A percentile compares a stretch with the other conserved stretches of the same genome.
phyloP scores from a whole-genome alignment of 495 filamentous ascomycete genomes.

The Talaromyces borbonicus region DNA sequence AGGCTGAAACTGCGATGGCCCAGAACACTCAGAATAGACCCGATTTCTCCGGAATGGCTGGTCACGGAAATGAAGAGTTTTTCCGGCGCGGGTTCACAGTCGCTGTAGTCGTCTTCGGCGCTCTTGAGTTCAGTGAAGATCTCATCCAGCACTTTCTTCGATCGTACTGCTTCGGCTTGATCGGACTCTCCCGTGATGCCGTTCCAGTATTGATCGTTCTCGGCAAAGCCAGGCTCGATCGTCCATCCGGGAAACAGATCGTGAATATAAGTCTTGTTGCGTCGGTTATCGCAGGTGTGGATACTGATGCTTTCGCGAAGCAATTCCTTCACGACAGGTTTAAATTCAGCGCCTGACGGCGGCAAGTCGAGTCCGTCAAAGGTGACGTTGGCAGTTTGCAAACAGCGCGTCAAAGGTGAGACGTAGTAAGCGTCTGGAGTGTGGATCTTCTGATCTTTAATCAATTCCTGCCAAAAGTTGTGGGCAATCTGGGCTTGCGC shows the following conservation, averaged over 20 bases:
- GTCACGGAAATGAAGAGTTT: slow-evolving; percentile 57
- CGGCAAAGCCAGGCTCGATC: slow-evolving; percentile 54
- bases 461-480: slow-evolving; percentile 50
- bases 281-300: slow-evolving; percentile 73
- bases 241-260: slow-evolving; percentile 45
- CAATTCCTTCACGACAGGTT: slow-evolving; percentile 57
- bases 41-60: slow-evolving; percentile 58
- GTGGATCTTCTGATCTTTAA: slow-evolving; percentile 46
- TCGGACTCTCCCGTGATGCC: slow-evolving; percentile 44
- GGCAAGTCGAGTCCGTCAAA: slow-evolving; percentile 49
- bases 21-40: slow-evolving; percentile 44
- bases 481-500: slow-evolving; percentile 53
- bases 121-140: slow-evolving; percentile 38
- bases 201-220: slow-evolving; percentile 53
- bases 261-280: slow-evolving; percentile 45
- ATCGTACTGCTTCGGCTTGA: slow-evolving; percentile 44
- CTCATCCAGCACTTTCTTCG: slow-evolving; percentile 47
- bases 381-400: slow-evolving; percentile 52
- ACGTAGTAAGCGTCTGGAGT: slow-evolving; percentile 56
- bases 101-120: slow-evolving; percentile 22
- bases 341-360: slow-evolving; percentile 32
- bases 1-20: slow-evolving; percentile 52
- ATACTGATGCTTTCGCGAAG: slow-evolving; percentile 62
- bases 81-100: background rate
- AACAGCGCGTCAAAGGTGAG: slow-evolving; percentile 58